Conservation (phyloP, 1,284 basidiomycete genomes). For the Phellinidium pouzarii region DNA sequence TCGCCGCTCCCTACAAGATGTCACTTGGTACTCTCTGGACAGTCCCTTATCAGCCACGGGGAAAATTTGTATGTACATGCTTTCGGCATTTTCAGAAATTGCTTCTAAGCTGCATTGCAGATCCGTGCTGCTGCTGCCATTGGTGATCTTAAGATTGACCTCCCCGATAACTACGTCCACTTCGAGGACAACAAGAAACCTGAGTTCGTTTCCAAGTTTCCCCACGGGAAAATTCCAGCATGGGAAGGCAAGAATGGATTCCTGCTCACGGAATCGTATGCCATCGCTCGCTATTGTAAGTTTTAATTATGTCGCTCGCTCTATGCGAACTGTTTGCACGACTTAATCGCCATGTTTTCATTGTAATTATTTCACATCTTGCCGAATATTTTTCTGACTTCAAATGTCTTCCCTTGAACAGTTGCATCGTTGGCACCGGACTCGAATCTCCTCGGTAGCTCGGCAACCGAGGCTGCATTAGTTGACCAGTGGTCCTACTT, state of each 20-base stretch:
- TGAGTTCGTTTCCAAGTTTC: slow-evolving; percentile 76
- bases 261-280: slow-evolving; percentile 69
- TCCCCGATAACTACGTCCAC: slow-evolving; percentile 53
- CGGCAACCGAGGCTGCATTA: slow-evolving; percentile 49
- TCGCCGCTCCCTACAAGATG: slow-evolving; percentile 2
- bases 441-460: slow-evolving; percentile 53
- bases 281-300: slow-evolving; percentile 89
- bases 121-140: slow-evolving; percentile 69
- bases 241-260: slow-evolving; percentile 77
- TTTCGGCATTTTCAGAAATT: background rate
- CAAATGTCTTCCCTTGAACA: slow-evolving; percentile 31
- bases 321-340: no score
- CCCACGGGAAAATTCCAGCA: slow-evolving; percentile 80
- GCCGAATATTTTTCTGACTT: slow-evolving; percentile 20
- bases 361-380: no score
- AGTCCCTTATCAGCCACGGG: slow-evolving; percentile 7
- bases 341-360: no score
- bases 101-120: slow-evolving; percentile 31
- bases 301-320: slow-evolving; percentile 28
- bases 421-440: slow-evolving; percentile 71
- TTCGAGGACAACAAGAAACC: slow-evolving; percentile 72
- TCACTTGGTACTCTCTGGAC: slow-evolving; percentile 19
- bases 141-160: slow-evolving; percentile 61
- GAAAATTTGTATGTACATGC: slow-evolving; percentile 11
- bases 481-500: slow-evolving; percentile 67